These are phyloP conservation scores for Ceratobasidium sp. DNA, from an alignment of 1,284 basidiomycete species.

Conservation along the genomic window DNA sequence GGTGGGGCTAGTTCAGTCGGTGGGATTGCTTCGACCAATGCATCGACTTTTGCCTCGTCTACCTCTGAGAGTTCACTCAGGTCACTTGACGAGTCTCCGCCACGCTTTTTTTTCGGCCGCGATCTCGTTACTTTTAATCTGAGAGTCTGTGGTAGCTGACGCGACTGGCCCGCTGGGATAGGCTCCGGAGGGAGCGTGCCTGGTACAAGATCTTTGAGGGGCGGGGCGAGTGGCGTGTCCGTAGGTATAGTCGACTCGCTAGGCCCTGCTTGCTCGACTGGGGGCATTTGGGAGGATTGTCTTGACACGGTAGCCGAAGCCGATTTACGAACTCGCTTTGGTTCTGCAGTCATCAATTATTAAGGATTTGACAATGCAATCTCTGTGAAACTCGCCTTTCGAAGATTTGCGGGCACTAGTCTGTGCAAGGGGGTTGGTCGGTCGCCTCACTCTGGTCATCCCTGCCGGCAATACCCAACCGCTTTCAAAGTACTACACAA, in stretches of 20 bases:
- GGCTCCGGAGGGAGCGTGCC: background rate
- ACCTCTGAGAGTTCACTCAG: slow-evolving; percentile 53
- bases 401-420: slow-evolving; percentile 13
- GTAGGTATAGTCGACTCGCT: slow-evolving; percentile 19
- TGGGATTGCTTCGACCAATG: background rate
- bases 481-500: slow-evolving; percentile 10
- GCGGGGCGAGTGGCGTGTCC: background rate
- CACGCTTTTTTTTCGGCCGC: background rate
- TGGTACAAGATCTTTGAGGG: slow-evolving; percentile 3
- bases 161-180: slow-evolving; percentile 6
- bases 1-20: background rate
- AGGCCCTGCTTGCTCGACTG: slow-evolving; percentile 55
- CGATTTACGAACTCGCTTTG: slow-evolving; percentile 25
- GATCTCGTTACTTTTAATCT: background rate
- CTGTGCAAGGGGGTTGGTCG: slow-evolving; percentile 8
- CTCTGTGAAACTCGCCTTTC: slow-evolving; percentile 8
- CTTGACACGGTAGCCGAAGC: slow-evolving; percentile 6
- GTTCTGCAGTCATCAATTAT: background rate
- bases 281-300: slow-evolving; percentile 12
- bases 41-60: slow-evolving; percentile 13
- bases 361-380: background rate
- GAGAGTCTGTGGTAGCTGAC: background rate
- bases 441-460: background rate
- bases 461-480: slow-evolving; percentile 31
- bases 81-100: slow-evolving; percentile 53